Evolutionary conservation across 345 rosid species (phyloP).

Genomic region (Salix suchowensis): DNA sequence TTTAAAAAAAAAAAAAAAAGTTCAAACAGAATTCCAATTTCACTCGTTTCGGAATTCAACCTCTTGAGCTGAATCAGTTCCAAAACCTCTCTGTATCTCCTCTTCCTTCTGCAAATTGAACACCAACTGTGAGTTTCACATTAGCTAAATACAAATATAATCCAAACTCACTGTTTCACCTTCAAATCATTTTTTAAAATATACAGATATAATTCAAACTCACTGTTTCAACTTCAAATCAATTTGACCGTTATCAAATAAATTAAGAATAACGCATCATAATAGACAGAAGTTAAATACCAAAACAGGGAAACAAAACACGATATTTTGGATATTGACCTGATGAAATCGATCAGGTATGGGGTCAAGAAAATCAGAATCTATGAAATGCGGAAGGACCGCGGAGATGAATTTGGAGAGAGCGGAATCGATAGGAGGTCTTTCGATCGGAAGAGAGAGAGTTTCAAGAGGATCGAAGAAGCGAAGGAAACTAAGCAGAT

Average conservation of each 20-base stretch:
- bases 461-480: slow-evolving; percentile 25
- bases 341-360: slow-evolving; percentile 8
- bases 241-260: too few species aligned
- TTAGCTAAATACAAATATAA: background rate
- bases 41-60: slow-evolving; percentile 14
- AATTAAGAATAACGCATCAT: too few species aligned
- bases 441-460: slow-evolving; percentile 28
- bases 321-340: slow-evolving; percentile 3
- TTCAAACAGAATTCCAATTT: background rate
- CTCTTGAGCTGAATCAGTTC: slow-evolving; percentile 25
- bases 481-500: slow-evolving; percentile 22
- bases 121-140: background rate
- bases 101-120: slow-evolving; percentile 30
- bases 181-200: background rate
- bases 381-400: slow-evolving; percentile 46
- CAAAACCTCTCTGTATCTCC: background rate
- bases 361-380: slow-evolving; percentile 25
- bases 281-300: background rate
- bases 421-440: slow-evolving; percentile 45
- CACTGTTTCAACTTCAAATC: too few species aligned
- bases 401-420: slow-evolving; percentile 51
- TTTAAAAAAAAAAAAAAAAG: background rate
- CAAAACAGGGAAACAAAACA: background rate
- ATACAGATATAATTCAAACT: too few species aligned
- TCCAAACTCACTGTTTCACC: background rate